Evolutionary conservation across 106 monocot species (phyloP).

Genomic region (Amphibolis antarctica): DNA sequence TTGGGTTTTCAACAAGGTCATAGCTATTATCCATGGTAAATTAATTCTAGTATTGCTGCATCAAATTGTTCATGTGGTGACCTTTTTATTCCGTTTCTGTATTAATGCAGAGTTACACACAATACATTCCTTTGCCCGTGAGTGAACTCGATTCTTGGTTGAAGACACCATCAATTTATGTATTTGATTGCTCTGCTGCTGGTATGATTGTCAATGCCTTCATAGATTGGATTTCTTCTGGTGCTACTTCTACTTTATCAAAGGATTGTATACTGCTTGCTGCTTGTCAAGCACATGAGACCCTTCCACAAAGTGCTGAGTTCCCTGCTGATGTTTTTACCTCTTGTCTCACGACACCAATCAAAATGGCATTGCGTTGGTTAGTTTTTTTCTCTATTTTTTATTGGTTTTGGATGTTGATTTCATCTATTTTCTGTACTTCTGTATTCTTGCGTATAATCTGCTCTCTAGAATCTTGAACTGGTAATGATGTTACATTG

Average conservation of each 20-base stretch:
- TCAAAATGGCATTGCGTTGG: constrained; percentile 92
- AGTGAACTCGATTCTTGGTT: constrained; percentile 94
- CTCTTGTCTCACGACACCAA: constrained; percentile 88
- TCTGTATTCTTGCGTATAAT: neutral
- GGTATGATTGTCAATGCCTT: constrained; percentile 84
- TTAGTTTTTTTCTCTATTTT: constrained; percentile 22
- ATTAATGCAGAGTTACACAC: constrained; percentile 74
- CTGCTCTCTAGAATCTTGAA: too few species aligned
- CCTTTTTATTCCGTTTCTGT: too few species aligned
- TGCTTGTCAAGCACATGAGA: constrained; percentile 87
- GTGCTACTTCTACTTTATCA: constrained; percentile 27
- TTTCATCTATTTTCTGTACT: neutral
- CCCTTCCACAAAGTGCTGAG: constrained; percentile 85
- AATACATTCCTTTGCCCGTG: constrained; percentile 86
- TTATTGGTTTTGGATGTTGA: neutral
- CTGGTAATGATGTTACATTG: too few species aligned
- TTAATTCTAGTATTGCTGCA: constrained; percentile 4
- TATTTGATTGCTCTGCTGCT: constrained; percentile 96
- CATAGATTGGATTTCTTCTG: constrained; percentile 56
- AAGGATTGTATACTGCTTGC: constrained; percentile 95
- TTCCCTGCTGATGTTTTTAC: constrained; percentile 99
- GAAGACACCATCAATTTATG: constrained; percentile 93
- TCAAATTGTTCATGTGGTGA: neutral
- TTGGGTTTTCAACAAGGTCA: constrained; percentile 96
- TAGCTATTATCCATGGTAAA: neutral